These are phyloP conservation scores for Candida krabiensis DNA, from an alignment of 805 yeast genomes.

Conservation along the genomic window DNA sequence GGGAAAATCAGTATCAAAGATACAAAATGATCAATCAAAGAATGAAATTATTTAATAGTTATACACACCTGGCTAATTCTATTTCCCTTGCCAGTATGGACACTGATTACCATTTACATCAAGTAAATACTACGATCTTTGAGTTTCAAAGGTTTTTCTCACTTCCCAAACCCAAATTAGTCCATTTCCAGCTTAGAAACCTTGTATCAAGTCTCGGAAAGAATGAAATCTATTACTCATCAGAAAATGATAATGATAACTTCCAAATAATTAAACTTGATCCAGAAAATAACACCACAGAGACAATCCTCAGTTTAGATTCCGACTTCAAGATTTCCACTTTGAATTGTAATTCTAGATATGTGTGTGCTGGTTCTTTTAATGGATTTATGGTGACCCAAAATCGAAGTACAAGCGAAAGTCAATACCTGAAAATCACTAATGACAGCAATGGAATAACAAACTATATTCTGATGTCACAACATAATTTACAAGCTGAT, in stretches of 20 bases:
- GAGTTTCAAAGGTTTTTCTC: constrained; percentile 40
- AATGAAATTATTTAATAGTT: constrained; percentile 23
- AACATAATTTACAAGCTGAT: constrained; percentile 21
- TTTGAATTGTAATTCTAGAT: constrained; percentile 40
- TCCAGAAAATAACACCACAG: constrained; percentile 24
- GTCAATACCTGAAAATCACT: constrained; percentile 42
- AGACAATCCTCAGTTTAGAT: constrained; percentile 9
- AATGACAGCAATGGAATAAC: constrained; percentile 49
- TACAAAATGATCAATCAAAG: constrained; percentile 22
- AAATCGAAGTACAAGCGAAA: constrained; percentile 29
- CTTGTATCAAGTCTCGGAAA: constrained; percentile 42
- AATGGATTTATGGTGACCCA: constrained; percentile 49
- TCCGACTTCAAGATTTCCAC: constrained; percentile 44
- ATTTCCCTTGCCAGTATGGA: constrained; percentile 18
- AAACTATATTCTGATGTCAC: constrained; percentile 44
- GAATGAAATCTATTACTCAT: constrained; percentile 26
- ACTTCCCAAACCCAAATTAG: constrained; percentile 46
- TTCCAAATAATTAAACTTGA: constrained; percentile 28
- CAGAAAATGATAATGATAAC: constrained; percentile 16
- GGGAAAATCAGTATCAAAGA: constrained; percentile 26
- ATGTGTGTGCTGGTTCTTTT: constrained; percentile 53
- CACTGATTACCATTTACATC: constrained; percentile 25
- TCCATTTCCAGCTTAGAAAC: constrained; percentile 59
- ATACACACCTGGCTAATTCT: constrained; percentile 26
- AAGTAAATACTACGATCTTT: constrained; percentile 32